Evolutionary conservation across 768 basidiomycete genomes (phyloP).

Genomic region (Suillus alpinus): DNA sequence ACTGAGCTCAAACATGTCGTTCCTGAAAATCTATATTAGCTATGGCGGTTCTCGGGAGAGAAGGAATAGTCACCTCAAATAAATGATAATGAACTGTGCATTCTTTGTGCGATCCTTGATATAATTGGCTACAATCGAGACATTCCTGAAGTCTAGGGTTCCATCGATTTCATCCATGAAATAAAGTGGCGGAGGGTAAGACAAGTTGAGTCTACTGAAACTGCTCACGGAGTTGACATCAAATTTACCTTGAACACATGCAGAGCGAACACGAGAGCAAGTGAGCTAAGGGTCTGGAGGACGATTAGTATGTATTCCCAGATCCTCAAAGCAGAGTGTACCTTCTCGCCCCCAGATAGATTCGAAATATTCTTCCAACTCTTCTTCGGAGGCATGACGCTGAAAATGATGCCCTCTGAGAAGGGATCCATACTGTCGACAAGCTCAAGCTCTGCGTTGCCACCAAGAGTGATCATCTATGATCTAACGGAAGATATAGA

Average conservation of each 20-base stretch:
- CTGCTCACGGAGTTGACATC: not conserved
- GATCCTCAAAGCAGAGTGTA: slow-evolving; percentile 23
- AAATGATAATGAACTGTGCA: slow-evolving; percentile 98
- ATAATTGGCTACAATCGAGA: slow-evolving; percentile 97
- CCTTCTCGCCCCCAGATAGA: slow-evolving; percentile 97
- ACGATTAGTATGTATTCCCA: slow-evolving; percentile 1
- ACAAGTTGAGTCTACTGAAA: slow-evolving; percentile 2
- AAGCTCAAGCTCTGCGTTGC: slow-evolving; percentile 95
- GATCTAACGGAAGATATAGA: slow-evolving; percentile 39
- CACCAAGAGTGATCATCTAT: slow-evolving; percentile 99
- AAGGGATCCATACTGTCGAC: slow-evolving; percentile 99
- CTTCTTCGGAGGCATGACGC: slow-evolving; percentile 99
- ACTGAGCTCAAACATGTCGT: slow-evolving; percentile 98
- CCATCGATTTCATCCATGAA: slow-evolving; percentile 99
- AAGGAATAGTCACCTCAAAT: slow-evolving; percentile 64
- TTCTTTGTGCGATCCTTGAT: slow-evolving; percentile 97
- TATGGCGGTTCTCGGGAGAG: not conserved
- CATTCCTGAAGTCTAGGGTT: slow-evolving; percentile 94
- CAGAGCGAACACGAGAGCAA: slow-evolving; percentile 94
- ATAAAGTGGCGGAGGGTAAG: slow-evolving; percentile 89
- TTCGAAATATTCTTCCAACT: slow-evolving; percentile 99
- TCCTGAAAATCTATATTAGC: slow-evolving; percentile 39
- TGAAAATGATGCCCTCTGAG: slow-evolving; percentile 97
- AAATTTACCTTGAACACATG: slow-evolving; percentile 87
- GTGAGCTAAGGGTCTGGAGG: slow-evolving; percentile 81